Evolutionary conservation across 2,329 filamentous ascomycete species (phyloP), one percentile per base, ranked within the genome.

Genomic region (Phyllosticta citriasiana): DNA sequence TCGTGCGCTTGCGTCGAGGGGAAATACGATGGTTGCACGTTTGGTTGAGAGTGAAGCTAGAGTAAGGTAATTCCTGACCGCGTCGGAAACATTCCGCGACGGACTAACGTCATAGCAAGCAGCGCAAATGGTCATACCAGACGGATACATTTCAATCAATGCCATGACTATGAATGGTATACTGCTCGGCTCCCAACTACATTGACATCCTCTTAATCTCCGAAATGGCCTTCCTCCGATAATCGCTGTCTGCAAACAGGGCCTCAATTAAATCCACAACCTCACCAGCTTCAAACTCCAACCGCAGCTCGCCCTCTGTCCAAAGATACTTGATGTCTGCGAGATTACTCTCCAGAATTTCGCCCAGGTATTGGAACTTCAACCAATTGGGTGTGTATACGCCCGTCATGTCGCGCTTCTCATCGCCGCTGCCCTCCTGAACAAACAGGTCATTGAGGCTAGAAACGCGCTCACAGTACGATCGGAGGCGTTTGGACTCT

Each of bases 251-350:
- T 19, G 84, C 83, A 70, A 87, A 87, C 40, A 87, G 71, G 19
- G 84, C 84, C 70, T 84, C 78, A 57, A 87, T 82, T 69, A 87
- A 67, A 66, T 86, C 84, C 14, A 85, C 76, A 8, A 87, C 79
- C 68, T 87, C 84, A 35, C 84, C 82, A 2, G 76, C 75, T 25
- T 79, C 79, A 72, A 86, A 87, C 67, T 87, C 84, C 60, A 86
- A 69, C 63, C 80, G 80, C 66, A 87, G 67, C 69, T 84, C 84
- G n/a, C 83, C 82, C 65, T 87, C 84, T 2, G 77, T 78, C 84
- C 84, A 87, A 53, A 87, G 70, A 64, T 82, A 87, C 67, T 82
- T 85, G 72, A 87, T 87, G 67, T 87, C 84, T 22, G 82, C 84
- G 16, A 87, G 72, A 56, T 79, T 83, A 60, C 81, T 81, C 59